phyloP scores from a whole-genome alignment of 2,329 filamentous ascomycete species.

The Botryotinia globosa region DNA sequence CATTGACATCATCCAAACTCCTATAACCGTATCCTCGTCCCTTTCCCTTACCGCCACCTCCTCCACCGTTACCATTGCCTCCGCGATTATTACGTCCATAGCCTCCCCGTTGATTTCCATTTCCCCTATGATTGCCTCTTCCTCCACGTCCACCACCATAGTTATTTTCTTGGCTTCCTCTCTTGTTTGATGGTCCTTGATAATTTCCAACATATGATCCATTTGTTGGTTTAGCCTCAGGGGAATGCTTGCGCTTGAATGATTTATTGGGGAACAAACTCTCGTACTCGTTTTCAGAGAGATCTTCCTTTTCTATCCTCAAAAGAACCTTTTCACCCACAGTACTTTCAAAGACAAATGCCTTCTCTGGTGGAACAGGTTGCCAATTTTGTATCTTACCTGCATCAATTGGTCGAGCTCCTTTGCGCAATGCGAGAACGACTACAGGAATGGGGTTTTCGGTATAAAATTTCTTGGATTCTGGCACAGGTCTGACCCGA shows the following conservation, averaged over 20 bases:
- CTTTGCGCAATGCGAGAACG: conserved; percentile 76
- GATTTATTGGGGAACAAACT: conserved; percentile 58
- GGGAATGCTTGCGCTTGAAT: conserved; percentile 60
- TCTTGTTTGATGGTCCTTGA: conserved; percentile 37
- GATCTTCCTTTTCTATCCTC: conserved; percentile 71
- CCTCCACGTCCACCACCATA: conserved; percentile 35
- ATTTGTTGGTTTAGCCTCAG: conserved; percentile 40
- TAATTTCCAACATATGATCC: conserved; percentile 35
- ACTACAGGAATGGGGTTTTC: conserved; percentile 77
- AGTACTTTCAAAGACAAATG: conserved; percentile 74
- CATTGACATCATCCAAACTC: conserved; percentile 63
- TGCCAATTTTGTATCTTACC: conserved; percentile 81
- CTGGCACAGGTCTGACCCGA: conserved; percentile 68
- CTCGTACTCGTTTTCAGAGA: conserved; percentile 61
- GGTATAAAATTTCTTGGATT: conserved; percentile 67
- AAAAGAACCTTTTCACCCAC: conserved; percentile 86
- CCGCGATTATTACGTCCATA: conserved; percentile 30
- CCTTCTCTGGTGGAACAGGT: conserved; percentile 66
- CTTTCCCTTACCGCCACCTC: conserved; percentile 43
- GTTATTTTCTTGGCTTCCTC: conserved; percentile 35
- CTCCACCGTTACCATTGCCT: conserved; percentile 35
- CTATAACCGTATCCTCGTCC: conserved; percentile 56
- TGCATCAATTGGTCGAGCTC: conserved; percentile 74
- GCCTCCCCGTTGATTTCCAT: conserved; percentile 43
- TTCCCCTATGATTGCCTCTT: conserved; percentile 41